Evolutionary conservation across 257 asterid species (phyloP), one percentile per base, ranked within the genome.

Genomic region (Gardenia jasminoides): DNA sequence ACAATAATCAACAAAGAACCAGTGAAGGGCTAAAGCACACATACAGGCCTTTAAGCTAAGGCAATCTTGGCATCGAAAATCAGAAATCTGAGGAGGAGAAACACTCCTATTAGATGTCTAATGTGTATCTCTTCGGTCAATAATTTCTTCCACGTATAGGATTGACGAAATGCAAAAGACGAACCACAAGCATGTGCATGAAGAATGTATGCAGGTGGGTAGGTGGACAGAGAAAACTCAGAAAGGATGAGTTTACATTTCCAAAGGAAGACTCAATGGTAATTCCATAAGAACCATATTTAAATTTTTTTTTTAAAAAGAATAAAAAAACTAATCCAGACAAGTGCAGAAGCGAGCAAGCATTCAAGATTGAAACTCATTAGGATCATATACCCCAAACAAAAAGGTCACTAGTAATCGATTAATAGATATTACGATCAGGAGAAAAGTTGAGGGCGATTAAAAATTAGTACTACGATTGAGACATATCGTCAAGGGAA

Each of bases 291-390:
- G 41, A 36, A 36, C 41, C 41, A 36, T 36, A 36, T 2, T 36
- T 36, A 36, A 19, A n/a, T n/a, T n/a, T n/a, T n/a, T n/a, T n/a
- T n/a, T n/a, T n/a, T n/a, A n/a, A n/a, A n/a, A n/a, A n/a, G 7
- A 26, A 16, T n/a, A 47, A 67, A 10, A 2, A 76, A 84, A 80
- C 61, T 68, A 77, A 22, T 66, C 62, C 56, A 73, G 28, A 74
- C 47, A 76, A 56, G 52, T 52, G 62, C 28, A 26, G 15, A 74
- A 75, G 41, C 50, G 68, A 64, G 58, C 65, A 74, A 80, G 54
- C 20, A 78, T 59, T 48, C 64, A 69, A 69, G 54, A 31, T 73
- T 36, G 72, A 74, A 78, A 67, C 22, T 54, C 20, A 19, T 56
- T 7, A 19, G 64, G 4, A 6, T 0, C 20, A 50, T 12, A 50